Evolutionary conservation across 2,329 filamentous ascomycete genomes (phyloP), one percentile per base, ranked within the genome.

Genomic region (Colletotrichum nymphaeae): DNA sequence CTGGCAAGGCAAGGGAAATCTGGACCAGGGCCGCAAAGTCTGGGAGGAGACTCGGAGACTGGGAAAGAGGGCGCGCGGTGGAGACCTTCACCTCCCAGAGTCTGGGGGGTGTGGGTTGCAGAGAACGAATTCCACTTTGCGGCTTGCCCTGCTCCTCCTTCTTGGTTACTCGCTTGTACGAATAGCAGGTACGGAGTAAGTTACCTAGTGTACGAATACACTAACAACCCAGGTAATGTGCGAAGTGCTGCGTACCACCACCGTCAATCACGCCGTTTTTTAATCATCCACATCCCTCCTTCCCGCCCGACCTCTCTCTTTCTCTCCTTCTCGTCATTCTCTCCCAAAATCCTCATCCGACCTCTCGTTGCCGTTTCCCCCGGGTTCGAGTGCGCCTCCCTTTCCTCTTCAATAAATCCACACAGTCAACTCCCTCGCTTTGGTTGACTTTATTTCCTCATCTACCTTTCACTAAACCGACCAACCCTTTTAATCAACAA

Each of bases 391-490:
- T 60, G 65, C 63, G 64, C 69, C 58, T 26, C 37, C 37, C 62
- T 70, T 64, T 64, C 35, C 65, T 35, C 26, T 73, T 75, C 63
- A 42, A 69, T 58, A 66, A 57, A 55, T 42, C 28, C 55, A 37
- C 52, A 55, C 30, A 57, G 71, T 73, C 70, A 75, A 58, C 70
- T 74, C 73, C 37, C 73, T 75, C 73, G 73, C 73, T 75, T 74
- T 74, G 69, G 70, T 75, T 69, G 73, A 70, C 66, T 26, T 66
- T 56, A 73, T 71, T 66, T 52, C 19, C 37, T 56, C 58, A 32
- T n/a, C 49, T 69, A 32, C 73, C 57, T 53, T 74, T 70, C 69
- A 53, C 16, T 19, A 67, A 9, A 52, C 69, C 72, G 68, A 64
- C 72, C 72, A 74, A 53, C 68, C 72, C 58, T 72, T 74, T 73